Conservation (phyloP, 2,329 filamentous ascomycete genomes). For the Penicillium rolfsii region DNA sequence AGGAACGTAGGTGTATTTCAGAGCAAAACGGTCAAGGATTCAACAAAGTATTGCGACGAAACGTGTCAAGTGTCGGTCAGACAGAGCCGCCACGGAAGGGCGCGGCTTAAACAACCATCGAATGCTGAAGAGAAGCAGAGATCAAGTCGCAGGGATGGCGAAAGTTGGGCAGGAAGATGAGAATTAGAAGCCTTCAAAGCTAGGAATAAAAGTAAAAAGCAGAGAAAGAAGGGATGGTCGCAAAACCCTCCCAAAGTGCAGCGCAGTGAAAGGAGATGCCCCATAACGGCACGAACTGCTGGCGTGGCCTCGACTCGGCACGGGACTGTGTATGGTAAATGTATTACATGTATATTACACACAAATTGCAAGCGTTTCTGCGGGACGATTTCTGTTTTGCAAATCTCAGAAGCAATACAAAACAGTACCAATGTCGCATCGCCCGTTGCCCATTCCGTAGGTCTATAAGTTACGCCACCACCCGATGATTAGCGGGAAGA, state of each 20-base stretch:
- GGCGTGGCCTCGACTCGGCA: slow-evolving; percentile 24
- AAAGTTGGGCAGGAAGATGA: slow-evolving; percentile 2
- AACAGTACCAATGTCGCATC: slow-evolving; percentile 2
- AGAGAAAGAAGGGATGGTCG: not conserved
- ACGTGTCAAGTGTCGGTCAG: slow-evolving; percentile 3
- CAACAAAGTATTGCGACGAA: slow-evolving; percentile 9
- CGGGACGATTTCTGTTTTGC: not conserved
- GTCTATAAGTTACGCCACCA: slow-evolving; percentile 22
- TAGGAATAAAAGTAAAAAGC: not conserved
- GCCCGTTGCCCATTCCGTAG: slow-evolving; percentile 16
- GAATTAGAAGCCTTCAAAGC: not conserved
- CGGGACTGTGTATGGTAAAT: not conserved
- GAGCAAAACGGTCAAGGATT: not conserved
- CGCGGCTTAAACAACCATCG: slow-evolving; percentile 26
- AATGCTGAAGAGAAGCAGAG: slow-evolving; percentile 4
- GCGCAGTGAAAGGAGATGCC: slow-evolving; percentile 13
- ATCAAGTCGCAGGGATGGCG: not conserved
- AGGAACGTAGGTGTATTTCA: slow-evolving; percentile 20
- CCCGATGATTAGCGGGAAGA: slow-evolving; percentile 2
- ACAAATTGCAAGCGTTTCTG: rapidly evolving
- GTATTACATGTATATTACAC: slow-evolving; percentile 9
- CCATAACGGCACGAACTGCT: slow-evolving; percentile 19
- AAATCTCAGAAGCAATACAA: not conserved
- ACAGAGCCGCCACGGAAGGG: slow-evolving; percentile 24
- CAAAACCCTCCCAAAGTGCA: not conserved